These are phyloP conservation scores for Catharanthus roseus DNA, from an alignment of 257 asterid genomes.

Conservation along the genomic window DNA sequence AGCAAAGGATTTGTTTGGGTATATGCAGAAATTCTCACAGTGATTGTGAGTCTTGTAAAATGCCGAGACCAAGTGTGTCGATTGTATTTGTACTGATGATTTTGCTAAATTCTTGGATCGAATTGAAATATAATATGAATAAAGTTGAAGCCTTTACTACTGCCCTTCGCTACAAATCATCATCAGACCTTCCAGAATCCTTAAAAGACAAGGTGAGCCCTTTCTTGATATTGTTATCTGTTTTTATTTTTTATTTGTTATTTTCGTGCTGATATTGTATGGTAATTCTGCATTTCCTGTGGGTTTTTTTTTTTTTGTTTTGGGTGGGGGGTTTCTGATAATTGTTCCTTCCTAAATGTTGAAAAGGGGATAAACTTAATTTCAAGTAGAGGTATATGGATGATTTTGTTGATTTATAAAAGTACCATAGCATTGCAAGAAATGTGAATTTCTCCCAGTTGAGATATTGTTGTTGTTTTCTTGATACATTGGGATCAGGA, in stretches of 20 bases:
- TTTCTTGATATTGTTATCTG: background rate
- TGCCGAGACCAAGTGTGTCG: constrained; percentile 4
- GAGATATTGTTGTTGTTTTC: background rate
- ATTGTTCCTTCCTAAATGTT: too few relatives aligned
- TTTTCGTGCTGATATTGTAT: too few relatives aligned
- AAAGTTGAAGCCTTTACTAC: background rate
- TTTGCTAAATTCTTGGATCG: constrained; percentile 1
- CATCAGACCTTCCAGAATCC: background rate
- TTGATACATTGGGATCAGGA: too few relatives aligned
- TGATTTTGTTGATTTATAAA: background rate
- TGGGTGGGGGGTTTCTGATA: too few relatives aligned
- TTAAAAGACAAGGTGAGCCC: constrained; percentile 9
- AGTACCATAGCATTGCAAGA: background rate
- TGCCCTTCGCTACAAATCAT: background rate
- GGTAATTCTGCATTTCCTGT: too few relatives aligned
- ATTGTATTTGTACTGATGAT: constrained; percentile 9
- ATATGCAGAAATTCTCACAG: background rate
- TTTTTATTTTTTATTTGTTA: too few relatives aligned
- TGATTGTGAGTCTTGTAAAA: background rate
- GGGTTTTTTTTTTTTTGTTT: too few relatives aligned
- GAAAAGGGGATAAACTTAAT: background rate
- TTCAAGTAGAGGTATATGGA: background rate
- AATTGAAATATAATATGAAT: background rate
- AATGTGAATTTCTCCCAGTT: background rate
- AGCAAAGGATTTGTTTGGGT: background rate